Evolutionary conservation across 2,329 filamentous ascomycete genomes (phyloP).

Genomic region (Colletotrichum siamense): DNA sequence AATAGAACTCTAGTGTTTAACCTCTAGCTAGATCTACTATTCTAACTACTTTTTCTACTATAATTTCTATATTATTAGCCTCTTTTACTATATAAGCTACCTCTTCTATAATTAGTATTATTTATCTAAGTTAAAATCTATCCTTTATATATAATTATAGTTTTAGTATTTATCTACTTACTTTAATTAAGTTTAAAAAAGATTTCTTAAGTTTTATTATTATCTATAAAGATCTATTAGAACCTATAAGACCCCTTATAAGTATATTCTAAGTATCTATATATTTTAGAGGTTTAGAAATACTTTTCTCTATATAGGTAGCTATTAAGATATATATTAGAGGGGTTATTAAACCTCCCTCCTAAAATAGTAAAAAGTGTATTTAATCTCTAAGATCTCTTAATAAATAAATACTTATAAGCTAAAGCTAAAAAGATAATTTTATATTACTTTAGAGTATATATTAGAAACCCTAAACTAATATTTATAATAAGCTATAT

Average conservation of each 20-base stretch:
- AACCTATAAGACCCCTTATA: neutral
- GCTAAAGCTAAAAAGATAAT: too few relatives aligned
- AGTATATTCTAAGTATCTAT: neutral
- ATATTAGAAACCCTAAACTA: neutral
- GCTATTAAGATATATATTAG: neutral
- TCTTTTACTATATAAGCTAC: too few relatives aligned
- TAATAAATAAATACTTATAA: neutral
- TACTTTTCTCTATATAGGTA: neutral
- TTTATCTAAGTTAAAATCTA: fast-evolving
- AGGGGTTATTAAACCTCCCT: too few relatives aligned
- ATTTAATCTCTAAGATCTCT: neutral
- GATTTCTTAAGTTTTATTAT: neutral
- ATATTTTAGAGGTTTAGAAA: neutral
- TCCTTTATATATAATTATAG: too few relatives aligned
- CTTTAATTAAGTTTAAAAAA: too few relatives aligned
- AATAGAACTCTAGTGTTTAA: too few relatives aligned
- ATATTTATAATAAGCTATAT: neutral
- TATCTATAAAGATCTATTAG: neutral
- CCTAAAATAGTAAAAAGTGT: neutral
- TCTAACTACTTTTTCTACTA: too few relatives aligned
- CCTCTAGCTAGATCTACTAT: too few relatives aligned
- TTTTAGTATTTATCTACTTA: too few relatives aligned
- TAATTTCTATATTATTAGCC: too few relatives aligned
- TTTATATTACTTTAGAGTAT: neutral
- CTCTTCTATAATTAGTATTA: too few relatives aligned